These are phyloP conservation scores for Euphorbia peplus DNA, from an alignment of 345 rosid species.

Conservation along the genomic window DNA sequence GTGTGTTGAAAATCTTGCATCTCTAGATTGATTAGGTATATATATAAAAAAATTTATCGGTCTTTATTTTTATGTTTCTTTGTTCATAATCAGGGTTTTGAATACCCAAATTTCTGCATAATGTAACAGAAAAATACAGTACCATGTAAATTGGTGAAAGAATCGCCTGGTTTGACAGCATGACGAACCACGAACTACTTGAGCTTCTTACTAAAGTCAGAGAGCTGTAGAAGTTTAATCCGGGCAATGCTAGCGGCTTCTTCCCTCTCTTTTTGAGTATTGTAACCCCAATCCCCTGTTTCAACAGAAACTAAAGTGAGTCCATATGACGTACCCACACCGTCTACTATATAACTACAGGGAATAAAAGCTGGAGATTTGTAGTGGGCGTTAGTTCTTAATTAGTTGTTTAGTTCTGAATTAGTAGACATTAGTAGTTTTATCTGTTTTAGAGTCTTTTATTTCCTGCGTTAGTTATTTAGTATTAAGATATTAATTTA, in stretches of 20 bases:
- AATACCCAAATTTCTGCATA: background rate
- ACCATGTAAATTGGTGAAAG: background rate
- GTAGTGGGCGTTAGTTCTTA: too few relatives aligned
- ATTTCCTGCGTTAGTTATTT: too few relatives aligned
- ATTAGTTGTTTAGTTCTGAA: too few relatives aligned
- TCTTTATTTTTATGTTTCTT: too few relatives aligned
- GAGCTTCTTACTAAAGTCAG: constrained; percentile 75
- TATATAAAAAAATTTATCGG: too few relatives aligned
- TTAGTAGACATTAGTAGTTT: too few relatives aligned
- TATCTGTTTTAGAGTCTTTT: too few relatives aligned
- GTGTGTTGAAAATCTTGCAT: too few relatives aligned
- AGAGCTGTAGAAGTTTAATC: constrained; percentile 67
- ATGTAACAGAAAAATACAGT: background rate
- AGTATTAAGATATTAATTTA: too few relatives aligned
- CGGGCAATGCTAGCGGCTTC: constrained; percentile 69
- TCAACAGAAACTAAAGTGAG: constrained; percentile 13
- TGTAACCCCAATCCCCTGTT: constrained; percentile 69
- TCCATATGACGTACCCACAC: background rate
- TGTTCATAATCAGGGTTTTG: background rate
- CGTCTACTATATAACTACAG: background rate
- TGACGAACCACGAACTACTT: constrained; percentile 34
- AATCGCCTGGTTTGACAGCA: background rate
- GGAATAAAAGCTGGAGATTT: too few relatives aligned
- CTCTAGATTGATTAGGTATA: too few relatives aligned
- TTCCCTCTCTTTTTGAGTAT: constrained; percentile 75